A percentile compares a stretch with the other conserved stretches of the same genome.
These are phyloP conservation scores for Ustilago hordei DNA, from an alignment of 1,284 basidiomycete genomes.

Conservation along the genomic window DNA sequence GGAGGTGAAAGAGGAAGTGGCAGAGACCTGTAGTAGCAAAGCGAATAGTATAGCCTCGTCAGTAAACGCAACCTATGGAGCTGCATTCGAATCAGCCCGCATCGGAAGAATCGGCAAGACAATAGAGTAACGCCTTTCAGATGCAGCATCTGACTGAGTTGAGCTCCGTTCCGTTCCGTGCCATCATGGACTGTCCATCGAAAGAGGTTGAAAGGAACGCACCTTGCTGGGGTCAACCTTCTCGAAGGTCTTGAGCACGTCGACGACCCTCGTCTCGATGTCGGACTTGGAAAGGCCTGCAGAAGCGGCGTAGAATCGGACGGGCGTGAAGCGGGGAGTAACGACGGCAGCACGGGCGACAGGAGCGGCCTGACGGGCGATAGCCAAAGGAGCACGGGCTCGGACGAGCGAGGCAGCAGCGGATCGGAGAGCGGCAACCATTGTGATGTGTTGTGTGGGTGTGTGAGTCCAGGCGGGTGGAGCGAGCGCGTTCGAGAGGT, in stretches of 20 bases:
- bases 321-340: constrained; percentile 48
- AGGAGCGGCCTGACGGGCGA: constrained; percentile 36
- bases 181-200: background rate
- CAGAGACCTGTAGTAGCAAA: constrained; percentile 75
- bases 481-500: background rate
- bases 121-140: too few species aligned
- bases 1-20: constrained; percentile 81
- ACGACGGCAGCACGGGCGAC: constrained; percentile 51
- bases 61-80: constrained; percentile 5
- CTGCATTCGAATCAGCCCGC: too few species aligned
- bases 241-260: constrained; percentile 93
- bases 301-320: constrained; percentile 79
- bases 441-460: constrained; percentile 26
- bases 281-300: constrained; percentile 80
- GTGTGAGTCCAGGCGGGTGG: background rate
- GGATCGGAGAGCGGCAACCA: constrained; percentile 55
- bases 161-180: background rate
- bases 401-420: constrained; percentile 51
- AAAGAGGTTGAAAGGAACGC: constrained; percentile 16
- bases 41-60: background rate
- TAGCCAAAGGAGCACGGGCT: constrained; percentile 42
- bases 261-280: constrained; percentile 84
- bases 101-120: too few species aligned
- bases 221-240: constrained; percentile 86
- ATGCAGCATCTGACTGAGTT: background rate